Evolutionary conservation across 2,329 filamentous ascomycete genomes (phyloP).

Genomic region (Aureobasidium sp.): DNA sequence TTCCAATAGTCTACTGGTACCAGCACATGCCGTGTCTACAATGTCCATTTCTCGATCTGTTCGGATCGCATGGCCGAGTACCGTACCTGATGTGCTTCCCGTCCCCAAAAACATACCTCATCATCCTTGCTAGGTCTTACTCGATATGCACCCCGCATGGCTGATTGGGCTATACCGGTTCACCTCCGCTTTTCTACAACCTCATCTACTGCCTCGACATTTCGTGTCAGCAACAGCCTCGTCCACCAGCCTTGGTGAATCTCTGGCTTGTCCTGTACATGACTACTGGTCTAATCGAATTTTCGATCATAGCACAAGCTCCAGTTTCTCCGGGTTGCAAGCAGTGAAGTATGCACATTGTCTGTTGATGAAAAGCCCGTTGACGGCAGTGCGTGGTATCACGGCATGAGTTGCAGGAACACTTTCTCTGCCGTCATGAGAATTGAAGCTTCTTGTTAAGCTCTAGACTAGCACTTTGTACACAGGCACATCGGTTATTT

Average conservation of each 20-base stretch:
- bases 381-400: not conserved
- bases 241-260: not conserved
- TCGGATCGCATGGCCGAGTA: not conserved
- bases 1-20: not conserved
- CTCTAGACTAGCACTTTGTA: not conserved
- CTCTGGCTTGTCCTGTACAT: not conserved
- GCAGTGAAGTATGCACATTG: not conserved
- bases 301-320: not conserved
- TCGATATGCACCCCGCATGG: constrained; percentile 8
- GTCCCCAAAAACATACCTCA: not conserved
- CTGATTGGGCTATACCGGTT: not conserved
- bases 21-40: not conserved
- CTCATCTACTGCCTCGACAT: not conserved
- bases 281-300: not conserved
- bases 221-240: constrained; percentile 3
- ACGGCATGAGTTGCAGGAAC: not conserved
- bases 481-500: not conserved
- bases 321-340: too few relatives aligned
- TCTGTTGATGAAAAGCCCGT: not conserved
- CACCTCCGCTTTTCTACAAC: not conserved
- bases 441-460: not conserved
- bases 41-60: not conserved
- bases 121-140: constrained; percentile 10
- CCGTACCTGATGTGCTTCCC: not conserved
- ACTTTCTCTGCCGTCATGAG: not conserved